A percentile compares a stretch with the other conserved stretches of the same genome.
phyloP scores from a whole-genome alignment of 176 grass and related monocot genomes.

The Echinochloa phyllopogon region DNA sequence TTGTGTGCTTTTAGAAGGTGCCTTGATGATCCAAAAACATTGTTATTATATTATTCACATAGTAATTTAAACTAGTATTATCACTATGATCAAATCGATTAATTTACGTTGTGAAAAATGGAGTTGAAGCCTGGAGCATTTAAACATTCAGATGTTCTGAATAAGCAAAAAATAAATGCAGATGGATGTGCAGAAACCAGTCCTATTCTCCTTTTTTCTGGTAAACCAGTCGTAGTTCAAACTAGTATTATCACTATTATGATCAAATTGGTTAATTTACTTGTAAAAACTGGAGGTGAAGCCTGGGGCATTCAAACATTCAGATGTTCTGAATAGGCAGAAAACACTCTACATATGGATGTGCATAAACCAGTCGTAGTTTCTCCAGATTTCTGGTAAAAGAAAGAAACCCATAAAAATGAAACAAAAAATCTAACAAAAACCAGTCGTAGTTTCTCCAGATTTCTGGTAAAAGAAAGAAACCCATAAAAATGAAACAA shows the following conservation, averaged over 20 bases:
- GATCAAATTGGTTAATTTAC: no score
- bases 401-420: conserved; percentile 2
- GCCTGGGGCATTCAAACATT: not conserved
- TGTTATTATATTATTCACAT: not conserved
- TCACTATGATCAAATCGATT: conserved; percentile 18
- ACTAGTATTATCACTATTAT: no score
- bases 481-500: not conserved
- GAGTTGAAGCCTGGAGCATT: not conserved
- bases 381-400: not conserved
- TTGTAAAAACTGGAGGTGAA: no score
- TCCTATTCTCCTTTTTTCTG: not conserved
- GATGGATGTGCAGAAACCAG: not conserved
- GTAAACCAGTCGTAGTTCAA: not conserved
- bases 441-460: not conserved
- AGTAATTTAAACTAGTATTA: not conserved
- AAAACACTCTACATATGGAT: not conserved
- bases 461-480: conserved; percentile 21
- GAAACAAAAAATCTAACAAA: not conserved
- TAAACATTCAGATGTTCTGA: conserved; percentile 25
- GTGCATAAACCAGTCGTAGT: not conserved
- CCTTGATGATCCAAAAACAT: not conserved
- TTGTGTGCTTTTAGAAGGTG: not conserved
- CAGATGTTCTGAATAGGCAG: conserved; percentile 9
- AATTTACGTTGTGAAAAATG: not conserved
- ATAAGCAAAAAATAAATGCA: not conserved